Base-by-base conservation (phyloP, 495 filamentous ascomycete species). In the Daldinia decipiens region DNA sequence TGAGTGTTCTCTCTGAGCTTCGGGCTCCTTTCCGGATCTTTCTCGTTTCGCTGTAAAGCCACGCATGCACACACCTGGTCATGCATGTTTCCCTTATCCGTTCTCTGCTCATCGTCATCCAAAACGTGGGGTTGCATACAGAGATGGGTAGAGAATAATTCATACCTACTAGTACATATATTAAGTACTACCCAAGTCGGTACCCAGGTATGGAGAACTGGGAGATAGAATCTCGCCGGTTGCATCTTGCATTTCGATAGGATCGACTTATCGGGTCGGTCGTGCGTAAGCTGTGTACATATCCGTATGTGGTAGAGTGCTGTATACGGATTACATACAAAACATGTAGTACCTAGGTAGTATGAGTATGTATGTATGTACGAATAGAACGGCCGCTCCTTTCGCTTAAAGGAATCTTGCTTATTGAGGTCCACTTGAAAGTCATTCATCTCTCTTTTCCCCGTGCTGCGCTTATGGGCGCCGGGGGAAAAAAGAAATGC, bases 51-150 rank as follows among this genome's bases (percentile, higher is more conserved):
- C 61, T 65, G 39, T 54, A 29, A 65, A 73, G 56, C 65, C 61
- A 72, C 65, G 65, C 70, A 68, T 58, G 36, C 45, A 65, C 24
- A n/a, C 52, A 53, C 26, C 27, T 60, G 32, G 55, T 52, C 60
- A 61, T 72, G 70, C 65, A 72, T 38, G 40, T 60, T 65, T 65
- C 65, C 55, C 54, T 52, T 61, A 47, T 58, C 65, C 65, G 61
- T 65, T 66, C 58, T 59, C 50, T 68, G 60, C 59, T 69, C 65
- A 24, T 73, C 60, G 58, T 69, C 65, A 68, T 68, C 17, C 51
- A 68, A 59, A 73, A 69, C 70, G 70, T 73, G 70, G 70, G 70
- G 70, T 69, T 69, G 53, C 70, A 73, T 71, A 63, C 58, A 63
- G 34, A 36, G 34, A 36, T 36, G 40, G 13, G n/a, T 40, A 47